These are phyloP conservation scores for Pythium rishiriense DNA, from an alignment of 352 stramenopile species.

Conservation along the genomic window DNA sequence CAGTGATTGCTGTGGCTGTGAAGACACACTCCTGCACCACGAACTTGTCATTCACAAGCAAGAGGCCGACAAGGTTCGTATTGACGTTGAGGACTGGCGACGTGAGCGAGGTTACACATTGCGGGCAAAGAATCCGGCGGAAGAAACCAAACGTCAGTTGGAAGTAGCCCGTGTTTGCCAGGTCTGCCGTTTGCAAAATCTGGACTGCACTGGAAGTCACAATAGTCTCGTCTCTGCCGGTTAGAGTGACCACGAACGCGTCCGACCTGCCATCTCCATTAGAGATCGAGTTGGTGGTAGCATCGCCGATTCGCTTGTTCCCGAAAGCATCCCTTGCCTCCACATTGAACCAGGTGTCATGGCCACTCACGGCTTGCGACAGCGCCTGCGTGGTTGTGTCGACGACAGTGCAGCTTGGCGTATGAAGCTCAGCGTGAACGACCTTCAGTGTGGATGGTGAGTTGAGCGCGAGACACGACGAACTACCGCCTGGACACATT, in stretches of 20 bases:
- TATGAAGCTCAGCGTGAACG: conserved; percentile 90
- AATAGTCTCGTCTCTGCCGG: conserved; percentile 62
- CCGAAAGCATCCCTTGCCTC: conserved; percentile 92
- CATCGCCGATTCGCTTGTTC: conserved; percentile 85
- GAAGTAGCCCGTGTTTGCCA: conserved; percentile 45
- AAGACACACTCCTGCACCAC: conserved; percentile 74
- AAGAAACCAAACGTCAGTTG: conserved; percentile 77
- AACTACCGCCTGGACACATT: conserved; percentile 77
- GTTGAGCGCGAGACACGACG: conserved; percentile 43
- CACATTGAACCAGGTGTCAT: conserved; percentile 85
- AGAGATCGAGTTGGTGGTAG: conserved; percentile 61
- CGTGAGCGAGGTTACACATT: conserved; percentile 53
- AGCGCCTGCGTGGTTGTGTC: conserved; percentile 75
- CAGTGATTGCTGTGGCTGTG: conserved; percentile 43
- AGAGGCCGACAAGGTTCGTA: conserved; percentile 59
- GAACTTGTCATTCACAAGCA: conserved; percentile 59
- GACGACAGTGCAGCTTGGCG: conserved; percentile 81
- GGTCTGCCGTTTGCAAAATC: conserved; percentile 39
- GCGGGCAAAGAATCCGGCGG: conserved; percentile 43
- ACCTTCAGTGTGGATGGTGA: conserved; percentile 73
- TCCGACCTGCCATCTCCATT: conserved; percentile 89
- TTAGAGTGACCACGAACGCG: conserved; percentile 90
- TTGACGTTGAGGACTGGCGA: conserved; percentile 58
- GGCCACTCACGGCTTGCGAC: conserved; percentile 76
- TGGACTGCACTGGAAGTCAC: conserved; percentile 91